These are phyloP conservation scores for Saturnispora ahearnii DNA, from an alignment of 805 yeast species.

Conservation along the genomic window DNA sequence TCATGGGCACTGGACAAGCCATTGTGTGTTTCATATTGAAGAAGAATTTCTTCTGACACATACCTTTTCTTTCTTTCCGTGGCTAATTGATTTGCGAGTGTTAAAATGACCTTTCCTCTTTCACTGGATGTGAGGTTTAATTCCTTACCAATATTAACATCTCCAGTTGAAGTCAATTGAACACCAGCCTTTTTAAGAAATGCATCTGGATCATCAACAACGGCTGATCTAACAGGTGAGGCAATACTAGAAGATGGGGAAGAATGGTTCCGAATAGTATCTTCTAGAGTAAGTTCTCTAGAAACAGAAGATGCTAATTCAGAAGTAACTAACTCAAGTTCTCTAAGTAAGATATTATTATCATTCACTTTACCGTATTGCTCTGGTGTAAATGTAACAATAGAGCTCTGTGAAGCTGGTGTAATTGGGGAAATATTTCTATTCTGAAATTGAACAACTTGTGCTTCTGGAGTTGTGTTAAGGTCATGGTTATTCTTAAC, in stretches of 20 bases:
- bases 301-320: slow-evolving; percentile 67
- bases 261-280: slow-evolving; percentile 6
- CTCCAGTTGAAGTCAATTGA: slow-evolving; percentile 18
- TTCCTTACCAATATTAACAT: slow-evolving; percentile 1
- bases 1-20: slow-evolving; percentile 33
- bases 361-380: slow-evolving; percentile 56
- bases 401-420: slow-evolving; percentile 3
- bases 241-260: neutral
- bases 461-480: neutral
- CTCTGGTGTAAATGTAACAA: slow-evolving; percentile 38
- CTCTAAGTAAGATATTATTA: slow-evolving; percentile 49
- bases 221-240: neutral
- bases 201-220: neutral
- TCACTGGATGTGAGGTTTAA: slow-evolving; percentile 19
- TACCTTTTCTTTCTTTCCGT: slow-evolving; percentile 59
- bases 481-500: neutral
- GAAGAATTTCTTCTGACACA: slow-evolving; percentile 62
- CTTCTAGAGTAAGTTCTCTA: slow-evolving; percentile 56
- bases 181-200: neutral
- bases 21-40: slow-evolving; percentile 41
- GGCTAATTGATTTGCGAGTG: slow-evolving; percentile 47
- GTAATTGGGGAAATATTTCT: slow-evolving; percentile 8
- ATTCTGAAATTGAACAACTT: neutral
- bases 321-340: slow-evolving; percentile 57
- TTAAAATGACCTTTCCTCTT: slow-evolving; percentile 37